A percentile compares a stretch with the other conserved stretches of the same genome.
Evolutionary conservation across 768 basidiomycete species (phyloP).

Genomic region (Royoungia palumana): DNA sequence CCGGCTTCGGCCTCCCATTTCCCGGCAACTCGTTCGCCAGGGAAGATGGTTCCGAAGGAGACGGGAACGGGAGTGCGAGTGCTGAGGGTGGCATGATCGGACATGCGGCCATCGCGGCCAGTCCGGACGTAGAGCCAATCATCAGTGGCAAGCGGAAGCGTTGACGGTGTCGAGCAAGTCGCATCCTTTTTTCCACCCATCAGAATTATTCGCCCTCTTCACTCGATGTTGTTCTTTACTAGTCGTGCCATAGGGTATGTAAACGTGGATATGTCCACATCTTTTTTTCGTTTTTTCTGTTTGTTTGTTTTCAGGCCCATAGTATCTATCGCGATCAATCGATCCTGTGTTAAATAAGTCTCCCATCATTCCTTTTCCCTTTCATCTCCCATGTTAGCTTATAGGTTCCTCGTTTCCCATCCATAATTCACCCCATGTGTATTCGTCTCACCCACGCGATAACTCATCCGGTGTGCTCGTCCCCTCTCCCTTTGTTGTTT

Average conservation of each 20-base stretch:
- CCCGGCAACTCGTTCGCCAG: constrained; percentile 10
- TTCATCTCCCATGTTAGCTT: background rate
- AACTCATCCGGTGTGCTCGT: too few species aligned
- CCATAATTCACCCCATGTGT: background rate
- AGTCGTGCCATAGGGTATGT: constrained; percentile 13
- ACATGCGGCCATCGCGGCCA: background rate
- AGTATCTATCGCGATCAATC: constrained; percentile 8
- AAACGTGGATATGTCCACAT: background rate
- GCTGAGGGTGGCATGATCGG: constrained; percentile 12
- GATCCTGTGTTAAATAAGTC: background rate
- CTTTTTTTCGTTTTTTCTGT: background rate
- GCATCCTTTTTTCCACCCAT: background rate
- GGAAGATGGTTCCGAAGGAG: constrained; percentile 23
- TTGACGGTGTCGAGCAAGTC: background rate
- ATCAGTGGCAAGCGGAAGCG: constrained; percentile 26
- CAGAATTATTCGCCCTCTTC: background rate
- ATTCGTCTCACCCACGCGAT: too few species aligned
- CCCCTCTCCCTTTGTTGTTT: too few species aligned
- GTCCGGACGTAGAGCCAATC: constrained; percentile 6
- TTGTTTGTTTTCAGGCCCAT: constrained; percentile 1
- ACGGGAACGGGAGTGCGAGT: constrained; percentile 16
- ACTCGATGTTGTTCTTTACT: background rate
- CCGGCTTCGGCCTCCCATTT: constrained; percentile 18
- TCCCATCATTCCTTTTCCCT: background rate
- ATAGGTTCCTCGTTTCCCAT: too few species aligned